Evolutionary conservation across 2,329 filamentous ascomycete genomes (phyloP), one percentile per base, ranked within the genome.

Genomic region (Lojkania enalia): DNA sequence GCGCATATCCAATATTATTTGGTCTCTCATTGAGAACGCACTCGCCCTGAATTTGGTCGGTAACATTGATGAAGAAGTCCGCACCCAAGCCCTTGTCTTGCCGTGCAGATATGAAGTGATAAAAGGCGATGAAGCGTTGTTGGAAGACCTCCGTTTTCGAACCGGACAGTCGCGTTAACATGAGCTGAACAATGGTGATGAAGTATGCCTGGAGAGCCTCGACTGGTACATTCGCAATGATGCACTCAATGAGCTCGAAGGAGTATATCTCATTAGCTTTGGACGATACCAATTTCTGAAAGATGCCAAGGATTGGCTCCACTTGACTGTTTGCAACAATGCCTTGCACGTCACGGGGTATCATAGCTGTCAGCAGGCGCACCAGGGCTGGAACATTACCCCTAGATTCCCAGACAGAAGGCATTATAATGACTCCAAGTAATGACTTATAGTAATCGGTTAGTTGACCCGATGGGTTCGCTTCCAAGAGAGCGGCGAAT

Each of bases 341-440:
- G 32, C 83, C 79, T 45, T 84, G 76, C 3, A 85, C 80, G 19
- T 86, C 87, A 55, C 88, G 86, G 13, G 88, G 85, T 55, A 97
- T 86, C 57, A 97, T 87, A 13, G 90, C 87, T 9, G 86, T 84
- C 35, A 99, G 75, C 36, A 99, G 79, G 46, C 94, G 85, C 20
- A 90, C 87, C 57, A 96, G 83, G 3, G 91, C 94, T 4, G 95
- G 95, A 2, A 96, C 86, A 61, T 96, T 99, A 60, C 94, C 94
- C 63, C 87, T 85, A 3, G 86, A 88, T 55, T 96, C 90, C 94
- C 95, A 99, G 53, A 95, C 79, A 1, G 81, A 74, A n/a, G 89
- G 88, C 54, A 82, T 82, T 35, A 99, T 80, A 21, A 97, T 81
- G 3, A 90, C 88, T 0, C 78, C 78, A 31, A 97, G 81, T 35